Base-by-base conservation (phyloP, 768 basidiomycete genomes). In the Galerina marginata region DNA sequence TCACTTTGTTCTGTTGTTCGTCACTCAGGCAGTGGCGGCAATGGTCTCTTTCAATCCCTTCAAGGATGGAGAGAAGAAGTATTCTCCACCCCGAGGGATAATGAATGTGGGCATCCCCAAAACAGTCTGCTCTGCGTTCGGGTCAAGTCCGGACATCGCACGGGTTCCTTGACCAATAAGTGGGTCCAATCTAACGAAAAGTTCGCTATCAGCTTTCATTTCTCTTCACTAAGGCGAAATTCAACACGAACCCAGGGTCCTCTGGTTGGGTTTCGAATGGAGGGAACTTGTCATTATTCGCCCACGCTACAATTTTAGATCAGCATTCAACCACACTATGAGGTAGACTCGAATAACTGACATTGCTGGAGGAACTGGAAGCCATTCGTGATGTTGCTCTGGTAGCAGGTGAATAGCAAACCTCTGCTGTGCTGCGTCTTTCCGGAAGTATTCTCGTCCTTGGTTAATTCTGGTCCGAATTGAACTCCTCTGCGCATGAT, bases 61-160 rank as follows among this genome's bases (percentile, higher is more conserved):
- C 54, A 84, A 68, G 20, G 81, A 81, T 0, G 83, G 84, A 4
- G 77, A 71, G 69, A 84, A 84, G 69, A 84, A 84, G 65, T 83
- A 84, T 63, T 82, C 84, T 56, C 84, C 82, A 42, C 84, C 81
- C 23, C 79, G 76, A 44, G 83, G 74, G 37, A 77, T 66, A 48
- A 85, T 73, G 60, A 80, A 83, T 29, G 71, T 69, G 7, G 75
- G 75, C 55, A 77, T 72, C 15, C 70, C 61, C 54, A 75, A 69
- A 47, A 67, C 65, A n/a, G 61, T 63, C 51, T 71, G 59, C 10
- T 82, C 82, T 52, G 82, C 80, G 50, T 83, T 73, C 36, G 83
- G 80, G 62, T 85, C 84, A 59, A 83, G 72, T 6, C 85, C 83
- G 11, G 71, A 26, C 69, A 63, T 60, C 54, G 39, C 36, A 37